Conservation (phyloP, 306 rosid species). For the Echinosophora koreensis region DNA sequence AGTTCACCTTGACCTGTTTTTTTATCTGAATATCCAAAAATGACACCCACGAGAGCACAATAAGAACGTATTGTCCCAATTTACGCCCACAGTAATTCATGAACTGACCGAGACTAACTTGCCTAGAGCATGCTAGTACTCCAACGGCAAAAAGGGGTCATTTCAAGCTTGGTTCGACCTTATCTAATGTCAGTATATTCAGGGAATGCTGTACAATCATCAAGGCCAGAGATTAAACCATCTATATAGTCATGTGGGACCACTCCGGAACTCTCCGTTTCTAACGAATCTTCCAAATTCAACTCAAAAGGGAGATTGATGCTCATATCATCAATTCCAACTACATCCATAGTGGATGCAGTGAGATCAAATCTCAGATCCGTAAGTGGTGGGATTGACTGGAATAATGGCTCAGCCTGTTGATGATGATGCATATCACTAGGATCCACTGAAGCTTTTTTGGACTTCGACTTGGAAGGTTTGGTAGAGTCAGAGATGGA, state of each 20-base stretch:
- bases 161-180: conserved; percentile 44
- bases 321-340: conserved; percentile 44
- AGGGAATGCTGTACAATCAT: conserved; percentile 58
- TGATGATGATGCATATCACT: conserved; percentile 58
- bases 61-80: conserved; percentile 26
- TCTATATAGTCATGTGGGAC: conserved; percentile 60
- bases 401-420: conserved; percentile 52
- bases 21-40: conserved; percentile 37
- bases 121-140: conserved; percentile 40
- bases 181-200: conserved; percentile 75
- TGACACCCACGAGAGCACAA: conserved; percentile 37
- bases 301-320: conserved; percentile 43
- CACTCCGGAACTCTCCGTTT: conserved; percentile 52
- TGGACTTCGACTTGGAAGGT: conserved; percentile 73
- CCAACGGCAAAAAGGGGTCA: conserved; percentile 32
- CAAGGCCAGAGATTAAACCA: conserved; percentile 69
- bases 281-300: conserved; percentile 49
- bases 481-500: conserved; percentile 59
- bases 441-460: conserved; percentile 60
- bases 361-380: conserved; percentile 57
- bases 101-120: conserved; percentile 39
- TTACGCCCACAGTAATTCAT: conserved; percentile 37
- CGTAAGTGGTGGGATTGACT: conserved; percentile 47
- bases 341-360: conserved; percentile 46
- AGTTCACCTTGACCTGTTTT: conserved; percentile 33